Conservation (phyloP, 306 rosid genomes). For the Lathyrus aphaca region DNA sequence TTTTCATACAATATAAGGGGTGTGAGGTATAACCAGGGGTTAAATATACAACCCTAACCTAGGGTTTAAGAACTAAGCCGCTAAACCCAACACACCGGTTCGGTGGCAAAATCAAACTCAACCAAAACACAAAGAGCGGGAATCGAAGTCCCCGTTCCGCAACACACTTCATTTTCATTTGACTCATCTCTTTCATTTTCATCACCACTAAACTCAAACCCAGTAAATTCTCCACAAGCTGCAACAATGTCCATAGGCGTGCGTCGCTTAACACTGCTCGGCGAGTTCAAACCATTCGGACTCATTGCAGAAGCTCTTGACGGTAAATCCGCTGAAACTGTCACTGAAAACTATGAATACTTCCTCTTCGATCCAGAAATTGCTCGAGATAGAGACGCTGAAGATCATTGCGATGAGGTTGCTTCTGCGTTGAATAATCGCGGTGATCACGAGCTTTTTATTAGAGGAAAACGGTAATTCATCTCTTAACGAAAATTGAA, state of each 20-base stretch:
- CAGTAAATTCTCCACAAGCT: background rate
- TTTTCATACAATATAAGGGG: too few species aligned
- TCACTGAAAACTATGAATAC: conserved; percentile 72
- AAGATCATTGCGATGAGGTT: conserved; percentile 54
- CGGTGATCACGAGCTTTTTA: conserved; percentile 88
- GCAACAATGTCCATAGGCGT: conserved; percentile 60
- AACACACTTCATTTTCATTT: background rate
- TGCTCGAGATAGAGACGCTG: conserved; percentile 63
- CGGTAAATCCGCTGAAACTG: conserved; percentile 67
- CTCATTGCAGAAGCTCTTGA: conserved; percentile 93
- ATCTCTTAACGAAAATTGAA: background rate
- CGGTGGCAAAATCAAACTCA: conserved; percentile 28
- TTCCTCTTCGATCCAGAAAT: conserved; percentile 81
- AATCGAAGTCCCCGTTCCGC: background rate
- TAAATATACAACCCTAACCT: too few species aligned
- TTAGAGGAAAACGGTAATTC: conserved; percentile 74
- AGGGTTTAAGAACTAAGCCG: background rate
- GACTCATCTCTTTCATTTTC: background rate
- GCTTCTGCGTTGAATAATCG: conserved; percentile 56
- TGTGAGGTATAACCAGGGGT: too few species aligned
- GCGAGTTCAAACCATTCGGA: conserved; percentile 95
- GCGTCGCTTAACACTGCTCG: conserved; percentile 77
- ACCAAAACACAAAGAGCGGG: conserved; percentile 42
- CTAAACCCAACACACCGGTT: conserved; percentile 10
- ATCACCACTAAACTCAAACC: background rate